Evolutionary conservation across 1,284 basidiomycete species (phyloP).

Genomic region (Pisolithus thermaeus): DNA sequence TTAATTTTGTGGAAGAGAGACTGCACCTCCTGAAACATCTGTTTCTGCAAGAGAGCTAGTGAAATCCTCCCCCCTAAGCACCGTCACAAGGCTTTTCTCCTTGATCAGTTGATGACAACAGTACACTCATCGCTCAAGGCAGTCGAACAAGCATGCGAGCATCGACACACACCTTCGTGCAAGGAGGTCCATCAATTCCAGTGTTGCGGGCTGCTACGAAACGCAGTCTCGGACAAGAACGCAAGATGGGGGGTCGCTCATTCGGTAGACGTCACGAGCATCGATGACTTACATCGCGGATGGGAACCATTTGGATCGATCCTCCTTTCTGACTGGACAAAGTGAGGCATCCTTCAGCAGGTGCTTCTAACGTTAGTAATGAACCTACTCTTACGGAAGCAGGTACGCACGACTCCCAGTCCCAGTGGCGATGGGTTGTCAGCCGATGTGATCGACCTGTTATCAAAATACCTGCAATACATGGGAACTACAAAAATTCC

Average conservation of each 20-base stretch:
- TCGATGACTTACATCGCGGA: background rate
- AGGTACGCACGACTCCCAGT: background rate
- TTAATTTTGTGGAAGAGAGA: too few relatives aligned
- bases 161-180: background rate
- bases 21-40: background rate
- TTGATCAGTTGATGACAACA: background rate
- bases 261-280: background rate
- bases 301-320: background rate
- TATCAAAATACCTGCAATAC: background rate
- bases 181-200: background rate
- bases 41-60: background rate
- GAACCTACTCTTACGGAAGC: background rate
- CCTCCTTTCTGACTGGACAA: background rate
- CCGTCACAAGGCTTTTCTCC: background rate
- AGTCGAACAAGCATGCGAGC: background rate
- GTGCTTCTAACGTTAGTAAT: background rate
- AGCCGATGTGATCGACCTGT: background rate
- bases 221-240: too few relatives aligned
- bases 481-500: background rate
- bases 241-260: background rate
- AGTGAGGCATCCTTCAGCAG: background rate
- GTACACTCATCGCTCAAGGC: background rate
- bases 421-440: slow-evolving; percentile 17
- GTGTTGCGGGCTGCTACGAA: background rate
- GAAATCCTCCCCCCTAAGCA: background rate